Base-by-base conservation (phyloP, 1,284 basidiomycete genomes). In the Anthracocystis walkeri region DNA sequence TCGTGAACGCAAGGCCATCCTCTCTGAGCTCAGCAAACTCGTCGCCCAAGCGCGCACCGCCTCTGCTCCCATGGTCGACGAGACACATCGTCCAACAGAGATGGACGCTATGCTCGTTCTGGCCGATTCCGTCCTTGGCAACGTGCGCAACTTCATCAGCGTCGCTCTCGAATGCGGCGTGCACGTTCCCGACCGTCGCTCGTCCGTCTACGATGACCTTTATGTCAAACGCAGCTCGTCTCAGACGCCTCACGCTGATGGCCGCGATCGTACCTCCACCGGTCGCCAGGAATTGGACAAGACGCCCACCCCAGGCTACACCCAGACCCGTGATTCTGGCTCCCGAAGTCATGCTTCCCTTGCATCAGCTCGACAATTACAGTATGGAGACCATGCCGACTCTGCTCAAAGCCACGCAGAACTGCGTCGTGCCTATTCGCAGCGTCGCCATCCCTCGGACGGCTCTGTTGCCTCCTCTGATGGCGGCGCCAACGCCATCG, bases 1-100 rank as follows among this genome's bases (percentile, higher is more conserved):
- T 3, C 89, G 90, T 62, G 92, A 94, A 82, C 90, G 95, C 54
- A 93, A 93, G 82, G 89, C 90, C 46, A 91, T 99, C 58, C 87
- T 98, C 31, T 90, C 91, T 0, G 90, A 92, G 64, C 88, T 99
- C 33, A 93, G 93, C 7, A 89, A 90, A 18, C 89, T 99, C 42
- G 95, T 97, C 7, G 89, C 91, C 0, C 92, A 95, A 81, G 91
- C 95, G 8, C 91, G 92, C 80, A 90, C 89, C 69, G 92, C 92
- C 0, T 92, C 78, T 0, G 77, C 75, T 16, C 76, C 72, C 50
- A 77, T 68, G 52, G 54, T 68, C 21, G 77, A 80, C 57, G 67
- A 78, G n/a, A 63, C 75, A 38, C 33, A 61, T 10, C 66, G 78
- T 46, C 90, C 86, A 2, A 64, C 75, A 27, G 80, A 81, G 46